A percentile compares a stretch with the other conserved stretches of the same genome.
Evolutionary conservation across 2,329 filamentous ascomycete genomes (phyloP).

Genomic region (Rutstroemia sp.): DNA sequence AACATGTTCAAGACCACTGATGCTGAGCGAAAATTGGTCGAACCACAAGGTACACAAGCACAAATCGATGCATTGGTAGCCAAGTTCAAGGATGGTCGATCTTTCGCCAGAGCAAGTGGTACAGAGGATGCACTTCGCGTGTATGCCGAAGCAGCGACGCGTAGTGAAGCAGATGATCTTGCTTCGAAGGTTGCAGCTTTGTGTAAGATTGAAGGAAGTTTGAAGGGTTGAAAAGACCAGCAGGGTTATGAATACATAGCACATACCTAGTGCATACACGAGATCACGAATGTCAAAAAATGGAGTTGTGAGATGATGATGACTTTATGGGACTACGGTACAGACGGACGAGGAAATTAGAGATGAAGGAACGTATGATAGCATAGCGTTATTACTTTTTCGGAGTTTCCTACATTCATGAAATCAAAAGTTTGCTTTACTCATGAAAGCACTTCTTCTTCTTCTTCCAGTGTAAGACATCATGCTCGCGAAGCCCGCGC

Average conservation of each 20-base stretch:
- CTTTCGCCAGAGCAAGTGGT: conserved; percentile 86
- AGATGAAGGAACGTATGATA: not conserved
- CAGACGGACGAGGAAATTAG: not conserved
- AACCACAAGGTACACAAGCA: conserved; percentile 70
- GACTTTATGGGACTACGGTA: conserved; percentile 1
- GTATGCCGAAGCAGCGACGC: conserved; percentile 88
- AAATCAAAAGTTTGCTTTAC: not conserved
- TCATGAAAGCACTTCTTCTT: not conserved
- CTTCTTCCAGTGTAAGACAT: not conserved
- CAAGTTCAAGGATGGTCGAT: conserved; percentile 83
- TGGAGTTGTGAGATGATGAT: conserved; percentile 6
- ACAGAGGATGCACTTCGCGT: conserved; percentile 95
- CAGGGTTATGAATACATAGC: not conserved
- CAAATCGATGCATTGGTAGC: conserved; percentile 82
- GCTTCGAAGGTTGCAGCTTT: conserved; percentile 63
- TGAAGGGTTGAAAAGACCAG: not conserved
- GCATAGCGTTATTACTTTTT: not conserved
- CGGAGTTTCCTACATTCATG: not conserved
- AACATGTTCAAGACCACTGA: conserved; percentile 87
- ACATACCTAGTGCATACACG: not conserved
- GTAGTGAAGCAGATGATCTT: conserved; percentile 84
- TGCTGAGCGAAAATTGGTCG: conserved; percentile 80
- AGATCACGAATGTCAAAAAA: conserved; percentile 7
- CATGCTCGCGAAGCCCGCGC: too few relatives aligned
- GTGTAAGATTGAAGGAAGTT: conserved; percentile 19